Evolutionary conservation across 2,329 filamentous ascomycete genomes (phyloP).

Genomic region (Lasiodiplodia sp.): DNA sequence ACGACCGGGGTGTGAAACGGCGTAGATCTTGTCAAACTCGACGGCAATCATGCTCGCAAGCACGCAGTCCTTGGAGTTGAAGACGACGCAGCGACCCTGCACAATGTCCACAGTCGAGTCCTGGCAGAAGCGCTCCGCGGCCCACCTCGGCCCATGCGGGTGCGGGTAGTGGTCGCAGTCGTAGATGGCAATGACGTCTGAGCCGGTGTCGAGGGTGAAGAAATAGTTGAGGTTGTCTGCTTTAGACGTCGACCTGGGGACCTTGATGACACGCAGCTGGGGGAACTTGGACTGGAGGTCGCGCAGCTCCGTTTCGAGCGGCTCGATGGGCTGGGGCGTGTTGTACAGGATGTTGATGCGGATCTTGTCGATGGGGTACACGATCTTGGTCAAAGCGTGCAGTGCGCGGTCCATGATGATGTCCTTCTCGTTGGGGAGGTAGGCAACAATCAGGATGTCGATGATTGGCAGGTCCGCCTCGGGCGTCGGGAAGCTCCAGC

Average conservation of each 20-base stretch:
- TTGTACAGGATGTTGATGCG: constrained; percentile 59
- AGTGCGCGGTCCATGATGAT: constrained; percentile 58
- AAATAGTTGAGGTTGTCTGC: constrained; percentile 61
- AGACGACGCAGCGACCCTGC: constrained; percentile 58
- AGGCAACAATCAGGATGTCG: constrained; percentile 58
- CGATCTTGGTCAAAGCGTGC: constrained; percentile 56
- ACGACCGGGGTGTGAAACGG: constrained; percentile 58
- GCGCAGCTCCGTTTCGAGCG: constrained; percentile 53
- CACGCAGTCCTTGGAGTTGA: constrained; percentile 55
- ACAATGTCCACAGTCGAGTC: constrained; percentile 56
- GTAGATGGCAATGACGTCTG: constrained; percentile 57
- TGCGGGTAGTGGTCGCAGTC: constrained; percentile 61
- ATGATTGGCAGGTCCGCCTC: constrained; percentile 52
- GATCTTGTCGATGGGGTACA: constrained; percentile 56
- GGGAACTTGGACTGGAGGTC: constrained; percentile 48
- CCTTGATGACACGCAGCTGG: constrained; percentile 56
- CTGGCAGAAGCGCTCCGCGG: constrained; percentile 55
- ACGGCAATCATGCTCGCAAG: constrained; percentile 57
- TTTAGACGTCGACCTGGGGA: constrained; percentile 57
- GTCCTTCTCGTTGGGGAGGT: constrained; percentile 59
- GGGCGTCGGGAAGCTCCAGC: constrained; percentile 52
- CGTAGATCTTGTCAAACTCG: constrained; percentile 62
- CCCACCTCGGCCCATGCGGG: constrained; percentile 57
- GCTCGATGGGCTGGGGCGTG: constrained; percentile 55
- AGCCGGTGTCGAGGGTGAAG: constrained; percentile 52